These are phyloP conservation scores for Lasiosphaeria ovina DNA, from an alignment of 495 filamentous ascomycete species.

Conservation along the genomic window DNA sequence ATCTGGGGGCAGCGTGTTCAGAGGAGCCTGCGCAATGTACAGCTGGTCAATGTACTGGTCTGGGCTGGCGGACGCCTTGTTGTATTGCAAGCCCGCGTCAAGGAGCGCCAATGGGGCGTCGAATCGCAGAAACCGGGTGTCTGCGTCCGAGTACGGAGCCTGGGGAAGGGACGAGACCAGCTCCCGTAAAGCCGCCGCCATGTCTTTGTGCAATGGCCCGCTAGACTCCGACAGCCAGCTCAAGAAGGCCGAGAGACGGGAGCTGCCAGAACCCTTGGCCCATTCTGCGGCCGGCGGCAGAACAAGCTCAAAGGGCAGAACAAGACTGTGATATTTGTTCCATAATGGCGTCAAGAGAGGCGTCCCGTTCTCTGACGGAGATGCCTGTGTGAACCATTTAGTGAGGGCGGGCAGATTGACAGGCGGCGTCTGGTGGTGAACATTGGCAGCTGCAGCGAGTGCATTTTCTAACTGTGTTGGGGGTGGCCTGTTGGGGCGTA, in stretches of 20 bases:
- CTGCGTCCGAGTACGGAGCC: no score
- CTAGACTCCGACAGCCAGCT: neutral
- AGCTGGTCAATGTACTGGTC: slow-evolving; percentile 36
- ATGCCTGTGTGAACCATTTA: neutral
- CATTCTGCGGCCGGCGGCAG: neutral
- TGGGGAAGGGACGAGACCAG: neutral
- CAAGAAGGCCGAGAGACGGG: neutral
- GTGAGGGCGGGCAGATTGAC: neutral
- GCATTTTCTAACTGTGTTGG: no score
- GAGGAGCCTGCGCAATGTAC: slow-evolving; percentile 81
- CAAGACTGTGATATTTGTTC: neutral
- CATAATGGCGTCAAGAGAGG: neutral
- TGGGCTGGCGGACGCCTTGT: slow-evolving; percentile 5
- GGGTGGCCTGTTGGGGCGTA: no score
- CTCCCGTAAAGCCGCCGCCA: neutral
- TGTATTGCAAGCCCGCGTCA: slow-evolving; percentile 35
- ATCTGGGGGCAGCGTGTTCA: slow-evolving; percentile 59
- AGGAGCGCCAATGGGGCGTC: slow-evolving; percentile 39
- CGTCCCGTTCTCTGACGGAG: neutral
- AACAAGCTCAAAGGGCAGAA: slow-evolving; percentile 7
- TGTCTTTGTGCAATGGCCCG: neutral
- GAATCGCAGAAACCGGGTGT: slow-evolving; percentile 32
- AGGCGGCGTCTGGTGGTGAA: no score
- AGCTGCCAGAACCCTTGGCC: no score
- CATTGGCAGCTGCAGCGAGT: no score